Percentiles rank a stretch among this genome's conserved stretches.
phyloP scores from a whole-genome alignment of 352 stramenopile genomes.

The Phytophthora niederhauseri region DNA sequence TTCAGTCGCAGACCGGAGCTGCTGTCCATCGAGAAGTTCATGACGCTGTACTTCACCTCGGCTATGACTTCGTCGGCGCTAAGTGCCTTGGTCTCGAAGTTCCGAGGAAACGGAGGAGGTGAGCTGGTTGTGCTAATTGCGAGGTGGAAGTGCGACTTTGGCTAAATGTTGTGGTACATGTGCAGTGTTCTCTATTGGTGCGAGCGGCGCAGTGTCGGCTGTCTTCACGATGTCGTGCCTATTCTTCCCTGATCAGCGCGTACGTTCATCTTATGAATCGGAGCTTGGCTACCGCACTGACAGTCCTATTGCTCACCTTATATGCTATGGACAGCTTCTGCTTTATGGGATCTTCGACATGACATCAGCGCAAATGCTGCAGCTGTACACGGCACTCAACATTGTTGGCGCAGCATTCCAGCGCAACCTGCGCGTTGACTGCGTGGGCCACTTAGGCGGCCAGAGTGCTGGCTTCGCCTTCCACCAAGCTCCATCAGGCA shows the following conservation, averaged over 20 bases:
- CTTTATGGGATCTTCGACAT: conserved; percentile 70
- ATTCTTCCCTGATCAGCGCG: conserved; percentile 67
- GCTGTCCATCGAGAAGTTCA: conserved; percentile 67
- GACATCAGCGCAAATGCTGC: conserved; percentile 64
- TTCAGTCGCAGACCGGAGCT: conserved; percentile 39
- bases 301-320: background rate
- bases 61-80: conserved; percentile 70
- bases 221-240: conserved; percentile 82
- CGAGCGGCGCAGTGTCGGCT: conserved; percentile 81
- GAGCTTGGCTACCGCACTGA: background rate
- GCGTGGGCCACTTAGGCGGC: conserved; percentile 77
- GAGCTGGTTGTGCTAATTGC: conserved; percentile 7
- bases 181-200: conserved; percentile 81
- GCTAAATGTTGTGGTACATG: conserved; percentile 3
- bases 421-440: conserved; percentile 68
- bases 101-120: conserved; percentile 65
- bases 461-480: conserved; percentile 59
- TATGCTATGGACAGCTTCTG: conserved; percentile 43
- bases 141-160: background rate
- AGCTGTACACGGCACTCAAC: conserved; percentile 70
- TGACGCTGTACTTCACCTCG: conserved; percentile 75
- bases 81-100: conserved; percentile 68
- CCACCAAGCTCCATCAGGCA: conserved; percentile 43
- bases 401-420: conserved; percentile 65
- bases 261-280: conserved; percentile 27